A percentile compares a stretch with the other conserved stretches of the same genome.
Evolutionary conservation across 2,329 filamentous ascomycete species (phyloP).

Genomic region (Monosporascus sp.): DNA sequence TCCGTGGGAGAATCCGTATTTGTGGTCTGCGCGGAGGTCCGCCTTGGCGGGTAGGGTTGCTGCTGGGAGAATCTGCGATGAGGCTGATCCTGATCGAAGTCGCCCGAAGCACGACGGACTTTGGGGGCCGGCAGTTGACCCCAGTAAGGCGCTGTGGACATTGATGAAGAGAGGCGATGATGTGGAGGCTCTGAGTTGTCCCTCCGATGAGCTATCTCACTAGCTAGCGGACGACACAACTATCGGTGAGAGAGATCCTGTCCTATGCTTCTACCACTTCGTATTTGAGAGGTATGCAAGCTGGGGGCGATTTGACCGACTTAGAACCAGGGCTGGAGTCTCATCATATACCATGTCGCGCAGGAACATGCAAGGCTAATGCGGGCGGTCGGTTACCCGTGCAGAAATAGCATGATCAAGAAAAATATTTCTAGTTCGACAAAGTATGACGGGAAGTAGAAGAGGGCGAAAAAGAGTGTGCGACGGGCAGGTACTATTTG

Average conservation of each 20-base stretch:
- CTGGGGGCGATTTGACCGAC: no score
- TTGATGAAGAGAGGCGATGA: conserved; percentile 24
- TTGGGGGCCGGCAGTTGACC: conserved; percentile 50
- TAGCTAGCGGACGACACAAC: background rate
- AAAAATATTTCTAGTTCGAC: no score
- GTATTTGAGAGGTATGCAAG: no score
- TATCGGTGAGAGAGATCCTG: no score
- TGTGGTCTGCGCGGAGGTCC: conserved; percentile 51
- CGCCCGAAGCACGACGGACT: conserved; percentile 35
- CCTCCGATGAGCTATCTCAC: no score
- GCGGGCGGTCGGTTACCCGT: conserved; percentile 15
- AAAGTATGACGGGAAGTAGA: background rate
- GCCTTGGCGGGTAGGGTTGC: conserved; percentile 39
- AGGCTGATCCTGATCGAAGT: conserved; percentile 21
- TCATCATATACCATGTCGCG: conserved; percentile 36
- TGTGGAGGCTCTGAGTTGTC: conserved; percentile 1
- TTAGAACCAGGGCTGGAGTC: no score
- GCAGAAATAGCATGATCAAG: conserved; percentile 10
- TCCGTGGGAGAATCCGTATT: conserved; percentile 51
- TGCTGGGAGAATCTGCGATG: conserved; percentile 31
- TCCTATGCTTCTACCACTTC: no score
- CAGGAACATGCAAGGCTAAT: conserved; percentile 34
- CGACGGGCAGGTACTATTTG: background rate
- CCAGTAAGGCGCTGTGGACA: conserved; percentile 51
- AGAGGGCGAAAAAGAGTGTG: background rate